Conservation (phyloP, 2,329 filamentous ascomycete genomes). For the Cadophora luteo-olivacea region DNA sequence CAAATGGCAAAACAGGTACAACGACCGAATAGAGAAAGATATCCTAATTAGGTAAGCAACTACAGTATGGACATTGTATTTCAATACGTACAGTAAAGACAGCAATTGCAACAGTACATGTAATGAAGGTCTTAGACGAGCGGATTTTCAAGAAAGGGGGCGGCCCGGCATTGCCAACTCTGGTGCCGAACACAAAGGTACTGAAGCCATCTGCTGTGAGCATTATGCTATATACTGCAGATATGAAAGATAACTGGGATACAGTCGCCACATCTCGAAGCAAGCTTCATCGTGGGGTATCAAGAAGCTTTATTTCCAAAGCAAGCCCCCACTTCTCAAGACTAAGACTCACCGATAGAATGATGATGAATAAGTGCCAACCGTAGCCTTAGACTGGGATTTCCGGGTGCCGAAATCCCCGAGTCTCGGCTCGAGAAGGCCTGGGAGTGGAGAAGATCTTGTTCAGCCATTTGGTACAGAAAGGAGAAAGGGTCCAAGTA, state of each 20-base stretch:
- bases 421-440: slow-evolving; percentile 1
- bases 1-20: slow-evolving; percentile 75
- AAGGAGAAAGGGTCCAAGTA: neutral
- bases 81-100: slow-evolving; percentile 37
- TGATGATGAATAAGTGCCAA: slow-evolving; percentile 11
- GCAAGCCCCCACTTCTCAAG: neutral
- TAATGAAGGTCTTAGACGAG: slow-evolving; percentile 39
- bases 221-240: slow-evolving; percentile 26
- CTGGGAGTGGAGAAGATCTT: neutral
- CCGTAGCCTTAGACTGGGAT: neutral
- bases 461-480: neutral
- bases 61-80: neutral
- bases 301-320: slow-evolving; percentile 6
- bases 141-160: slow-evolving; percentile 37
- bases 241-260: neutral
- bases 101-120: slow-evolving; percentile 37
- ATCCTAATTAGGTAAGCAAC: slow-evolving; percentile 46
- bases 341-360: slow-evolving; percentile 11
- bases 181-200: slow-evolving; percentile 39
- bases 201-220: slow-evolving; percentile 33
- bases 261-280: too few species aligned
- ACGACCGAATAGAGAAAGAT: slow-evolving; percentile 69
- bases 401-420: slow-evolving; percentile 6
- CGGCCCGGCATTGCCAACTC: slow-evolving; percentile 34
- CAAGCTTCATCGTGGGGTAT: neutral